These are phyloP conservation scores for Wickerhamia fluorescens DNA, from an alignment of 805 yeast genomes.

Conservation along the genomic window DNA sequence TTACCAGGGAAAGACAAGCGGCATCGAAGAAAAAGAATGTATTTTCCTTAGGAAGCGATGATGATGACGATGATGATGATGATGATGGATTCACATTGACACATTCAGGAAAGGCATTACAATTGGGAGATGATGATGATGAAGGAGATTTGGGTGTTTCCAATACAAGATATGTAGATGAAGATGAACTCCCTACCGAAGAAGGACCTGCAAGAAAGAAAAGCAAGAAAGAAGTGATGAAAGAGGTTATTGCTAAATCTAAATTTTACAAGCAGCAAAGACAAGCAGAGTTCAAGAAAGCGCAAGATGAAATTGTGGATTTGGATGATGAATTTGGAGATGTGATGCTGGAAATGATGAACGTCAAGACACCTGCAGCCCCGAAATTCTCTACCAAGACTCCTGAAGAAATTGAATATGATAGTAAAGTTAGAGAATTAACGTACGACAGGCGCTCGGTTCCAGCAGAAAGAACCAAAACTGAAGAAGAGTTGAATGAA, in stretches of 20 bases:
- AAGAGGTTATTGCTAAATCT: constrained; percentile 77
- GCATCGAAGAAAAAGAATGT: constrained; percentile 47
- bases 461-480: constrained; percentile 76
- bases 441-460: constrained; percentile 68
- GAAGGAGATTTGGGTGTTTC: constrained; percentile 22
- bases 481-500: constrained; percentile 58
- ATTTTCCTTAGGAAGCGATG: constrained; percentile 58
- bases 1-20: constrained; percentile 77
- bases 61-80: constrained; percentile 54
- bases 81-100: constrained; percentile 52
- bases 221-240: constrained; percentile 80
- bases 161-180: constrained; percentile 29
- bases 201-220: constrained; percentile 51
- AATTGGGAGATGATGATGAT: constrained; percentile 48
- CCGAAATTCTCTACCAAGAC: constrained; percentile 26
- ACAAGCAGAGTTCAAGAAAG: constrained; percentile 54
- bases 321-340: constrained; percentile 71
- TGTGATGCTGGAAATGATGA: constrained; percentile 49
- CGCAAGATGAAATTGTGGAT: constrained; percentile 55
- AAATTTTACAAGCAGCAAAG: constrained; percentile 72
- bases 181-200: constrained; percentile 22
- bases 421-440: constrained; percentile 57
- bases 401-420: constrained; percentile 48
- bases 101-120: constrained; percentile 66
- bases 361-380: constrained; percentile 10